Evolutionary conservation across 768 basidiomycete genomes (phyloP).

Genomic region (Tulasnella sp.): DNA sequence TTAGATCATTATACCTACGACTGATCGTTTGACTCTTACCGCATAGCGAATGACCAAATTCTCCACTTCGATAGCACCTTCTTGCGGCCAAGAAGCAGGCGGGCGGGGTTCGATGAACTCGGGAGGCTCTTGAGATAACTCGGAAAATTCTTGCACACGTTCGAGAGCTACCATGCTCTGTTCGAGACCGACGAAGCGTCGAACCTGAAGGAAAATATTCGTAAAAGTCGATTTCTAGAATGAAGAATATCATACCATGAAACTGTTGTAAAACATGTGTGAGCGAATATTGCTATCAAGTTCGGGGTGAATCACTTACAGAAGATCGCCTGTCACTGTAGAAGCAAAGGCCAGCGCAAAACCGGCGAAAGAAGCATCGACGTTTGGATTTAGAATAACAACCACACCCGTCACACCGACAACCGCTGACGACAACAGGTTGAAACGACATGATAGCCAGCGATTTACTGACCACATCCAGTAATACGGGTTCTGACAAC

Average conservation of each 20-base stretch:
- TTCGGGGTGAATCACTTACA: conserved; percentile 24
- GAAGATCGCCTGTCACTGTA: conserved; percentile 55
- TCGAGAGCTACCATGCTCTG: conserved; percentile 78
- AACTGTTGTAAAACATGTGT: conserved; percentile 32
- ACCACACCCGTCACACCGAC: conserved; percentile 60
- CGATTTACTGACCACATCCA: conserved; percentile 47
- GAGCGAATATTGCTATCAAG: conserved; percentile 19
- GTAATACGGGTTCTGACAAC: conserved; percentile 36
- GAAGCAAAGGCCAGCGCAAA: conserved; percentile 78
- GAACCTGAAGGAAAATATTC: conserved; percentile 31
- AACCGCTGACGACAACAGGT: conserved; percentile 57
- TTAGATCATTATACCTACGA: background rate
- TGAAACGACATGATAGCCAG: conserved; percentile 83
- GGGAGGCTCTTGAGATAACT: conserved; percentile 58
- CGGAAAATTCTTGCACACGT: conserved; percentile 84
- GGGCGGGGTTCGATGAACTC: conserved; percentile 85
- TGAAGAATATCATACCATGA: conserved; percentile 38
- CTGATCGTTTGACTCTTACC: conserved; percentile 15
- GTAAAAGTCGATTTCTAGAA: too few relatives aligned
- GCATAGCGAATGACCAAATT: conserved; percentile 24
- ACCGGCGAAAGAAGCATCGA: conserved; percentile 71
- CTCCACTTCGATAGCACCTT: conserved; percentile 22
- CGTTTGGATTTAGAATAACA: conserved; percentile 51
- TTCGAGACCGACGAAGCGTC: conserved; percentile 75
- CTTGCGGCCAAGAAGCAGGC: conserved; percentile 60